Conservation (phyloP, 1,139 yeast species). For the Lizanozyma gosingica region DNA sequence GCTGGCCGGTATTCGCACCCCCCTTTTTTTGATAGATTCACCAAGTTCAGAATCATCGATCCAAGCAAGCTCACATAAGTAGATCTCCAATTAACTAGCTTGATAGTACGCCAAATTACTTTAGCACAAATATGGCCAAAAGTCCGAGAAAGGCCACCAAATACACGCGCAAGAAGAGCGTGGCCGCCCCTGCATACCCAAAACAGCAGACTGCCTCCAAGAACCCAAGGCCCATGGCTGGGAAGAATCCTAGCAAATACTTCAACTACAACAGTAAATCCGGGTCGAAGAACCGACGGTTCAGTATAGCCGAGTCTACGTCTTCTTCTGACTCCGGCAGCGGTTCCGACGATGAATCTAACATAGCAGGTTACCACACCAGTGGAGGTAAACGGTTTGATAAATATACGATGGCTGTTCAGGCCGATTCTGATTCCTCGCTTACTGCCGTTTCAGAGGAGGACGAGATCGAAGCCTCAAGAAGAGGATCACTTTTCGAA, state of each 20-base stretch:
- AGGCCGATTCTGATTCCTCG: slow-evolving; percentile 21
- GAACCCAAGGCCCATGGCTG: slow-evolving; percentile 1
- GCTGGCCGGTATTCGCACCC: background rate
- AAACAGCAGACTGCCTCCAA: slow-evolving; percentile 3
- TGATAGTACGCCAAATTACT: no score
- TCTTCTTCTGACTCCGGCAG: slow-evolving; percentile 20
- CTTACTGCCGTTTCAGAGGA: slow-evolving; percentile 34
- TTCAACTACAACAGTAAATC: slow-evolving; percentile 15
- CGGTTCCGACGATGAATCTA: slow-evolving; percentile 8
- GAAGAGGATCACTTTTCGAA: slow-evolving; percentile 6
- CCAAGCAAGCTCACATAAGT: background rate
- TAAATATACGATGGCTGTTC: background rate
- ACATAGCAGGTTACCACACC: background rate
- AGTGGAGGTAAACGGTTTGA: background rate
- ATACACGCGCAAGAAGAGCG: slow-evolving; percentile 4
- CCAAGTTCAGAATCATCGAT: background rate
- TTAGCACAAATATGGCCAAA: no score
- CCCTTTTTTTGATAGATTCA: background rate
- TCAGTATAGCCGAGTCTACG: slow-evolving; percentile 35
- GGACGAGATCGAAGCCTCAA: slow-evolving; percentile 15
- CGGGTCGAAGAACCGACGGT: slow-evolving; percentile 19
- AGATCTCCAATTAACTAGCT: no score
- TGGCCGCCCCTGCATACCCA: slow-evolving; percentile 2
- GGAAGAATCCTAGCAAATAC: slow-evolving; percentile 20
- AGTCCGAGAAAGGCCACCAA: slow-evolving; percentile 18